Conservation (phyloP, 2,329 filamentous ascomycete genomes). For the Plenodomus biglobosus region DNA sequence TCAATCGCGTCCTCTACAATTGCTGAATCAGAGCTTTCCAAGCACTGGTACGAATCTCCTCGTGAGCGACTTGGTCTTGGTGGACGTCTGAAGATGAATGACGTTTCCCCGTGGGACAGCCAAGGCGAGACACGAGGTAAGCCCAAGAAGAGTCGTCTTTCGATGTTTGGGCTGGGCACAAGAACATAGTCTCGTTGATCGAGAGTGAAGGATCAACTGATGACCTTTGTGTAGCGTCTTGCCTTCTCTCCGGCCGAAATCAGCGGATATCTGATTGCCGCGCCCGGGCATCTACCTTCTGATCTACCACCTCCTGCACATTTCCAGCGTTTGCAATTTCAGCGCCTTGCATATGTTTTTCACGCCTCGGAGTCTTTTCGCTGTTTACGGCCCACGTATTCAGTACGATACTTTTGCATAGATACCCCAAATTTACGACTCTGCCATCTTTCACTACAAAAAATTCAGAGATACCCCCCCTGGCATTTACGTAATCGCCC, state of each 20-base stretch:
- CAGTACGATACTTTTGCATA: constrained; percentile 3
- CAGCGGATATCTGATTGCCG: not conserved
- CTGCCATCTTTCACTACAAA: not conserved
- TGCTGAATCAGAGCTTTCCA: constrained; percentile 40
- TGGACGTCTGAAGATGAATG: constrained; percentile 37
- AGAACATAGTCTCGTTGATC: constrained; percentile 5
- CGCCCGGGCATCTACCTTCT: not conserved
- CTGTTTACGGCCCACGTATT: constrained; percentile 4
- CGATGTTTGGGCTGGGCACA: constrained; percentile 20
- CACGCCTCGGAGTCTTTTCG: not conserved
- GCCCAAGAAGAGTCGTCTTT: constrained; percentile 34
- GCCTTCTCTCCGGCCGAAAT: not conserved
- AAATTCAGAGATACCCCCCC: not conserved
- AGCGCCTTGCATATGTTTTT: constrained; percentile 2
- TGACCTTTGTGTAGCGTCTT: not conserved
- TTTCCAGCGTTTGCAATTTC: not conserved
- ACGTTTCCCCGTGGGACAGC: constrained; percentile 37
- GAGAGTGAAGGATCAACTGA: constrained; percentile 10
- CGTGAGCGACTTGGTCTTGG: constrained; percentile 44
- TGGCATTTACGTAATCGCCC: not conserved
- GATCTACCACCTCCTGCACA: not conserved
- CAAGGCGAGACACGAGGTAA: constrained; percentile 23
- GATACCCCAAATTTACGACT: constrained; percentile 11
- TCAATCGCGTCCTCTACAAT: constrained; percentile 36
- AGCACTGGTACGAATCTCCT: constrained; percentile 40